Percentiles rank a stretch among this genome's conserved stretches.
Evolutionary conservation across 805 yeast species (phyloP).

Genomic region (Spathaspora boniae): DNA sequence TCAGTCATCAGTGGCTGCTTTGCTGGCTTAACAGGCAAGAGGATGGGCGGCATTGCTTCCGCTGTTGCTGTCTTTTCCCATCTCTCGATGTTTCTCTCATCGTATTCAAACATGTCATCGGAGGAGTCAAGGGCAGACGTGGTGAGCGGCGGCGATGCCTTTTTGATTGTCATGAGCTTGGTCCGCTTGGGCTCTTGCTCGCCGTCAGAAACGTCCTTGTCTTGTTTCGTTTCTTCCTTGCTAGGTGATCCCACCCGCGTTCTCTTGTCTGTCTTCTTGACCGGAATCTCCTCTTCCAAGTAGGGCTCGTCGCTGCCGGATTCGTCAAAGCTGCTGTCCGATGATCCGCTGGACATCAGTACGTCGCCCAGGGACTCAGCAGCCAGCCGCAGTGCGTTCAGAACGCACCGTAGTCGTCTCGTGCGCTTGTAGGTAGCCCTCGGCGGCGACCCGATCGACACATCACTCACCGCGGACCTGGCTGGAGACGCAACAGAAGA

Average conservation of each 20-base stretch:
- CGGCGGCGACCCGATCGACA: background rate
- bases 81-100: conserved; percentile 9
- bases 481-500: background rate
- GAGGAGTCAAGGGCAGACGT: conserved; percentile 5
- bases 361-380: no score
- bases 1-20: no score
- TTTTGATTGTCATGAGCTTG: background rate
- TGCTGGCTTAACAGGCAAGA: no score
- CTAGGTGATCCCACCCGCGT: background rate
- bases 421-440: conserved; percentile 1
- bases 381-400: no score
- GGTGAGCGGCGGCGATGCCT: background rate
- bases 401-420: no score
- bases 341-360: no score
- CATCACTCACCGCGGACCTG: background rate
- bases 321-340: no score
- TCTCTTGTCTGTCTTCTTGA: background rate
- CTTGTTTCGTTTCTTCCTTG: background rate
- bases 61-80: conserved; percentile 6
- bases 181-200: conserved; percentile 1
- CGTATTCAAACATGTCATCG: conserved; percentile 10
- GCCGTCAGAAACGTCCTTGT: background rate
- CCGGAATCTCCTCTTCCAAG: background rate
- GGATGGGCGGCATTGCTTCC: no score
- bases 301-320: background rate